phyloP scores from a whole-genome alignment of 2,329 filamentous ascomycete species.

The Thermomyces lanuginosus region DNA sequence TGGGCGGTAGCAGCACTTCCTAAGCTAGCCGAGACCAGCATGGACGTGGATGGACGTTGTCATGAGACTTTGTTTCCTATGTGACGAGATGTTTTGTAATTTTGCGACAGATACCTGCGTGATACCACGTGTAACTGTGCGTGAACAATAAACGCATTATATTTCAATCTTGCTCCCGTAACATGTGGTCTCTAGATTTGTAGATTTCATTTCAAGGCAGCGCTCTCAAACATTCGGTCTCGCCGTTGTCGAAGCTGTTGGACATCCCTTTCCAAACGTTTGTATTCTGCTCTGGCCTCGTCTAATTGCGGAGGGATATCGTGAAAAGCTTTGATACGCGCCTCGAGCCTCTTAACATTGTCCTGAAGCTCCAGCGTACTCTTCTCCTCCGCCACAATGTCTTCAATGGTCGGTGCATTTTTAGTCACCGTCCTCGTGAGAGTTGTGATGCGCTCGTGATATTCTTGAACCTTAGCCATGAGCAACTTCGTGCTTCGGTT shows the following conservation, averaged over 20 bases:
- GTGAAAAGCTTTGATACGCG: constrained; percentile 50
- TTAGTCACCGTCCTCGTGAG: constrained; percentile 17
- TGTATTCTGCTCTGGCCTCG: constrained; percentile 53
- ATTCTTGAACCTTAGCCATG: constrained; percentile 49
- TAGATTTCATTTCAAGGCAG: constrained; percentile 36
- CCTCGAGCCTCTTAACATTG: constrained; percentile 49
- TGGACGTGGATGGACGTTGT: constrained; percentile 1
- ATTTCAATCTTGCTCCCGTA: background rate
- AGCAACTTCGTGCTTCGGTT: constrained; percentile 54
- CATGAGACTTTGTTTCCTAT: constrained; percentile 3
- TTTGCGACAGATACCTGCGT: too few species aligned
- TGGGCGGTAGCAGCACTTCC: constrained; percentile 16
- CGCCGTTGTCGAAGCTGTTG: constrained; percentile 44
- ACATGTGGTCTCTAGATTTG: background rate
- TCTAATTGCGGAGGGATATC: constrained; percentile 56
- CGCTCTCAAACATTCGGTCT: constrained; percentile 57
- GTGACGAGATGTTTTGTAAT: constrained; percentile 4
- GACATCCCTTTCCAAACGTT: constrained; percentile 48
- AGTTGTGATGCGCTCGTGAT: constrained; percentile 38
- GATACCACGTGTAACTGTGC: constrained; percentile 5
- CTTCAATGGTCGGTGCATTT: constrained; percentile 26
- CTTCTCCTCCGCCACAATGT: constrained; percentile 43
- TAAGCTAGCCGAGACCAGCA: background rate
- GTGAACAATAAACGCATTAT: constrained; percentile 1
- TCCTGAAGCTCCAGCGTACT: constrained; percentile 42